Evolutionary conservation across 306 rosid species (phyloP).

Genomic region (Castanea sativa): DNA sequence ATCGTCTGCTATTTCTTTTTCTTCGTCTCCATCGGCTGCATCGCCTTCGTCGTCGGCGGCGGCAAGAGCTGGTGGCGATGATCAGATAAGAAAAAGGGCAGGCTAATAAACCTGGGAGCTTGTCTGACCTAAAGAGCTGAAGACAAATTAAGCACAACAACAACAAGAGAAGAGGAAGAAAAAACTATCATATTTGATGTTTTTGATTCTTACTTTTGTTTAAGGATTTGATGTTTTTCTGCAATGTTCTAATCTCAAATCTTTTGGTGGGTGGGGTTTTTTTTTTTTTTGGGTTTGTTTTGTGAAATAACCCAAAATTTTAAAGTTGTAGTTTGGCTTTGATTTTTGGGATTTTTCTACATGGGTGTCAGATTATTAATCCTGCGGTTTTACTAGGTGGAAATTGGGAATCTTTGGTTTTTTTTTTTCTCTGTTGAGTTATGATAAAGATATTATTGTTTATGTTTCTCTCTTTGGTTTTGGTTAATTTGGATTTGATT

Average conservation of each 20-base stretch:
- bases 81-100: slow-evolving; percentile 21
- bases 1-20: slow-evolving; percentile 38
- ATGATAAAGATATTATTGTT: neutral
- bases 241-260: neutral
- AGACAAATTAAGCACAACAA: neutral
- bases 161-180: neutral
- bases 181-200: neutral
- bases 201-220: neutral
- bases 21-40: slow-evolving; percentile 34
- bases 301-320: neutral
- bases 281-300: neutral
- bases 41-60: slow-evolving; percentile 23
- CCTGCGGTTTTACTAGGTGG: neutral
- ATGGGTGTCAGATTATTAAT: neutral
- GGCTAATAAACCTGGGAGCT: neutral
- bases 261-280: slow-evolving; percentile 4
- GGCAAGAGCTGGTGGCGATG: slow-evolving; percentile 2
- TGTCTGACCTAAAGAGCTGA: neutral
- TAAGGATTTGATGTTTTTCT: neutral
- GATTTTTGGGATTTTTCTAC: neutral
- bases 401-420: neutral
- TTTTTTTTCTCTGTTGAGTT: no score
- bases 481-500: neutral
- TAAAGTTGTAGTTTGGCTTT: neutral
- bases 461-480: slow-evolving; percentile 19